Evolutionary conservation across 1,139 yeast genomes (phyloP).

Genomic region (Candida tropicalis): DNA sequence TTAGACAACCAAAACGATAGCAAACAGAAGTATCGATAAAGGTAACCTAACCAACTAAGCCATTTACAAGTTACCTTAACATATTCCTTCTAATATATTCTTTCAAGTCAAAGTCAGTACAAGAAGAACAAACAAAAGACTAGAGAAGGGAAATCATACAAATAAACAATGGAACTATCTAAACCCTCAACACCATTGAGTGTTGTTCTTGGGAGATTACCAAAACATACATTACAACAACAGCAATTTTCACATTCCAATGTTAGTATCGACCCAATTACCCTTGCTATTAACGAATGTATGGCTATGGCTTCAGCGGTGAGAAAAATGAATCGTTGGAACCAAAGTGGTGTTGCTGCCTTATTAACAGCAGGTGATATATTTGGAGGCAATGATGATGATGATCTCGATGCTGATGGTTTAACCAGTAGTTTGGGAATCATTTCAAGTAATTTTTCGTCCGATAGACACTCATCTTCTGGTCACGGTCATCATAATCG

Average conservation of each 20-base stretch:
- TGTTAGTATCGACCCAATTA: conserved; percentile 70
- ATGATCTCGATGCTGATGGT: conserved; percentile 33
- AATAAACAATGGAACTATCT: conserved; percentile 5
- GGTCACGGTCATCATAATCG: conserved; percentile 6
- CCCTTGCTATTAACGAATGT: conserved; percentile 87
- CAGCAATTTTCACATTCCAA: neutral
- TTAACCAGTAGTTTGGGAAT: conserved; percentile 30
- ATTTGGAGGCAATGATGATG: conserved; percentile 25
- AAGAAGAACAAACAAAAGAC: neutral
- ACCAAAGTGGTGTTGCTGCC: conserved; percentile 87
- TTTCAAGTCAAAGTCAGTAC: too few relatives aligned
- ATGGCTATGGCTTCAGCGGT: conserved; percentile 84
- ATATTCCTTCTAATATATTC: too few relatives aligned
- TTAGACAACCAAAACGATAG: neutral
- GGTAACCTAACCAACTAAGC: too few relatives aligned
- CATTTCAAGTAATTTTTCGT: conserved; percentile 15
- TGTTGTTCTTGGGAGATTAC: conserved; percentile 3
- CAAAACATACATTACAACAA: conserved; percentile 2
- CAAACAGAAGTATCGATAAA: too few relatives aligned
- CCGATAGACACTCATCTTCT: conserved; percentile 1
- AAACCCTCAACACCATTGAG: conserved; percentile 7
- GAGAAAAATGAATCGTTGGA: conserved; percentile 83
- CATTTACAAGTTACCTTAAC: too few relatives aligned
- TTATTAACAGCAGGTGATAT: conserved; percentile 65
- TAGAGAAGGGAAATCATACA: neutral